Evolutionary conservation across 441 rosid genomes (phyloP).

Genomic region (Gossypium davidsonii): DNA sequence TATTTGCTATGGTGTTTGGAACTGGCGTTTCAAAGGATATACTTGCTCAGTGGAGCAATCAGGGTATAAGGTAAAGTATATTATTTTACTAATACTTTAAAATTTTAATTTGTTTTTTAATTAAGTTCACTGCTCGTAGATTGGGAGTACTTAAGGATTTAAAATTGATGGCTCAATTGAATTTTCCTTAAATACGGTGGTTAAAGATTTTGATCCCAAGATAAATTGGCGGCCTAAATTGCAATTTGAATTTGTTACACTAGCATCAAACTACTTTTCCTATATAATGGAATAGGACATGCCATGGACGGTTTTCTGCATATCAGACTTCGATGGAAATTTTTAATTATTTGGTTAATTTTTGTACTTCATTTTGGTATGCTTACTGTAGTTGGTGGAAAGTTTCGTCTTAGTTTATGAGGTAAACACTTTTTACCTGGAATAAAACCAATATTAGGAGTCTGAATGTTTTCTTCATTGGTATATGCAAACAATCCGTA

Average conservation of each 20-base stretch:
- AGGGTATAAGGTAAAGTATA: constrained; percentile 70
- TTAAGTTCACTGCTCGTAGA: not conserved
- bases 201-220: not conserved
- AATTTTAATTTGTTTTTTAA: not conserved
- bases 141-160: not conserved
- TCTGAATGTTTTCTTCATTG: not conserved
- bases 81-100: not conserved
- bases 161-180: not conserved
- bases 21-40: constrained; percentile 55
- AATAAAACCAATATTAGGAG: not conserved
- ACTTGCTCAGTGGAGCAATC: constrained; percentile 91
- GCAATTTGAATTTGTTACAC: not conserved
- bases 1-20: constrained; percentile 77
- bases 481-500: not conserved
- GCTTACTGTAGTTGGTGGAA: not conserved
- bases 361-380: not conserved
- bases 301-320: not conserved
- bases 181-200: not conserved
- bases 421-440: not conserved
- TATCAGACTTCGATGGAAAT: not conserved
- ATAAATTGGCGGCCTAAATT: constrained; percentile 1
- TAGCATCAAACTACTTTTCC: not conserved
- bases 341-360: not conserved
- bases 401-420: not conserved
- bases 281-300: not conserved